These are phyloP conservation scores for Paspalum vaginatum DNA, from an alignment of 176 grass and related monocot genomes.

Conservation along the genomic window DNA sequence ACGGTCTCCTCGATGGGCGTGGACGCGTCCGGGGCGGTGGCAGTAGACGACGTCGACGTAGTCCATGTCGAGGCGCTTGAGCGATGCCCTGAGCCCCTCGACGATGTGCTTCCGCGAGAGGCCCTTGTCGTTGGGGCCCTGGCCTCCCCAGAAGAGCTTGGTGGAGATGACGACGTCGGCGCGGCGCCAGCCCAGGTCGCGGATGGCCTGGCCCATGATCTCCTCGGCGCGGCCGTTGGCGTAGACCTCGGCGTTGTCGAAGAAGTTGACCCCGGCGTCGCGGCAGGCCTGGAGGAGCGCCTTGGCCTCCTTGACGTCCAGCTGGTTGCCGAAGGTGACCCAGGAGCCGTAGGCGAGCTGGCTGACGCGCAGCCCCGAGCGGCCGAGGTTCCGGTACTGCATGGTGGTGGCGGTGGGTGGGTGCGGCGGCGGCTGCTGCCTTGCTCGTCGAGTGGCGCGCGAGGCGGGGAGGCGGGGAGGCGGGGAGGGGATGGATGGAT, in stretches of 20 bases:
- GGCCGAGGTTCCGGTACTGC: slow-evolving; percentile 98
- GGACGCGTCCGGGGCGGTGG: slow-evolving; percentile 81
- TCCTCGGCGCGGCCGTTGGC: slow-evolving; percentile 94
- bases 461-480: neutral
- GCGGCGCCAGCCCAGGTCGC: slow-evolving; percentile 94
- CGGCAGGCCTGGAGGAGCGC: slow-evolving; percentile 84
- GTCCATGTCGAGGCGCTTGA: slow-evolving; percentile 84
- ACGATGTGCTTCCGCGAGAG: slow-evolving; percentile 94
- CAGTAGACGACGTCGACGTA: slow-evolving; percentile 88
- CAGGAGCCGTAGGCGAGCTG: slow-evolving; percentile 88
- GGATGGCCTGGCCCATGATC: slow-evolving; percentile 99
- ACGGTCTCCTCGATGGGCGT: slow-evolving; percentile 96
- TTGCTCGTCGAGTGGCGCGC: neutral
- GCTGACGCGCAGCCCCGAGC: slow-evolving; percentile 88
- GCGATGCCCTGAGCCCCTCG: slow-evolving; percentile 72
- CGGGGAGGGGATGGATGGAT: neutral
- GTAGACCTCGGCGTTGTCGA: slow-evolving; percentile 99
- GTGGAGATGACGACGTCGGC: slow-evolving; percentile 94
- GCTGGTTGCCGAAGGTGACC: slow-evolving; percentile 97
- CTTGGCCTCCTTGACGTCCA: slow-evolving; percentile 96
- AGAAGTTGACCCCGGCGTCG: slow-evolving; percentile 95
- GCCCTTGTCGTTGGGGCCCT: slow-evolving; percentile 97
- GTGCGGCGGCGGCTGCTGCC: too few species aligned
- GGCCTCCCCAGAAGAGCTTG: slow-evolving; percentile 99
- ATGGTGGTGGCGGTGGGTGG: too few species aligned